phyloP scores from a whole-genome alignment of 306 rosid species.

The Casuarina equisetifolia region DNA sequence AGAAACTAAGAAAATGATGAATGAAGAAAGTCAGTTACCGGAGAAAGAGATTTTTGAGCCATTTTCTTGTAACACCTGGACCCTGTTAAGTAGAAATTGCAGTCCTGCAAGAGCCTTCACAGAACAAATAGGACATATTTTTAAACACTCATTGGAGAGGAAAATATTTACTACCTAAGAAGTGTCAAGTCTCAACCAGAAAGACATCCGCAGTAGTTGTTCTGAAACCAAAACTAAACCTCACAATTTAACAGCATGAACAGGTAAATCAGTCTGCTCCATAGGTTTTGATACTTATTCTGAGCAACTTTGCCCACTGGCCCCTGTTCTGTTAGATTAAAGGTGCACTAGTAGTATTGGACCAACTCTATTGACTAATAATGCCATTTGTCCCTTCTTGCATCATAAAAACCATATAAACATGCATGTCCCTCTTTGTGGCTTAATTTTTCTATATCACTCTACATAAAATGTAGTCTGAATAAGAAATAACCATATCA shows the following conservation, averaged over 20 bases:
- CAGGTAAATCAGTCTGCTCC: background rate
- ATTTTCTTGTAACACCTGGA: conserved; percentile 56
- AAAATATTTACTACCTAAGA: background rate
- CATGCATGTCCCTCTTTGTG: too few relatives aligned
- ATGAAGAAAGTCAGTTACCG: conserved; percentile 41
- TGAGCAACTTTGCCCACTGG: background rate
- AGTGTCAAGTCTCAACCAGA: background rate
- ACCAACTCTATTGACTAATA: background rate
- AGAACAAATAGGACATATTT: conserved; percentile 22
- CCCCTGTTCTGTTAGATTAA: background rate
- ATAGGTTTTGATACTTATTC: background rate
- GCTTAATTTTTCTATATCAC: too few relatives aligned
- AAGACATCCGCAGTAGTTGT: background rate
- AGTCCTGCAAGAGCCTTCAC: conserved; percentile 77
- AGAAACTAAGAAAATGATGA: background rate
- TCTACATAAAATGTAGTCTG: background rate
- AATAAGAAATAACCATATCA: conserved; percentile 1
- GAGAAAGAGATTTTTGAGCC: conserved; percentile 58
- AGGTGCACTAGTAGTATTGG: background rate
- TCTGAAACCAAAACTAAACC: background rate
- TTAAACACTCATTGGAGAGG: background rate
- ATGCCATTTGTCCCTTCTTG: background rate
- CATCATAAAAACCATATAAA: background rate
- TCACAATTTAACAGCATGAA: background rate
- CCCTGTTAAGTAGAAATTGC: conserved; percentile 68